phyloP scores from a whole-genome alignment of 1,284 basidiomycete species.

The Ganoderma multipileum region DNA sequence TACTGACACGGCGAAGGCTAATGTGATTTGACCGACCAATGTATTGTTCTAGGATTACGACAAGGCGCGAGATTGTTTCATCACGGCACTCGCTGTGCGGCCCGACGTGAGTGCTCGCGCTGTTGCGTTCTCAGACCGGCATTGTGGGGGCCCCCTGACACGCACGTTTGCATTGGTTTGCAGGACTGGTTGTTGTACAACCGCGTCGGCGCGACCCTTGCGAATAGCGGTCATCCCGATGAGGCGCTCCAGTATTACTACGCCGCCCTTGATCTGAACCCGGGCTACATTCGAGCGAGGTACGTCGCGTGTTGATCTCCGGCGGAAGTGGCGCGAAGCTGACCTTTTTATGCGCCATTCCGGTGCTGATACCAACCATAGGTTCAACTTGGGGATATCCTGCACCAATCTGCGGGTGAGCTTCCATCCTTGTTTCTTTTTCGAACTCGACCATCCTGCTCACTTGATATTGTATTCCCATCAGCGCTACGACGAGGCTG shows the following conservation, averaged over 20 bases:
- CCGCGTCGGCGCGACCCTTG: slow-evolving; percentile 94
- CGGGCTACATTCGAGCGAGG: slow-evolving; percentile 93
- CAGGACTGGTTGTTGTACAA: slow-evolving; percentile 98
- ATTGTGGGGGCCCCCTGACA: background rate
- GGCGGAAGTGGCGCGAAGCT: background rate
- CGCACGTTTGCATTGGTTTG: background rate
- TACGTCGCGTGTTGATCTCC: slow-evolving; percentile 38
- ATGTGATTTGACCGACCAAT: background rate
- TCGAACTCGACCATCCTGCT: background rate
- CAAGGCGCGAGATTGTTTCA: slow-evolving; percentile 95
- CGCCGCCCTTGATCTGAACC: slow-evolving; percentile 89
- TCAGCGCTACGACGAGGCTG: slow-evolving; percentile 83
- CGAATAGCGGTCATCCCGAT: slow-evolving; percentile 86
- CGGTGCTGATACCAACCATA: slow-evolving; percentile 35
- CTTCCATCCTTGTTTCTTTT: slow-evolving; percentile 20
- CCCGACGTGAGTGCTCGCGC: slow-evolving; percentile 71
- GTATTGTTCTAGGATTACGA: slow-evolving; percentile 74
- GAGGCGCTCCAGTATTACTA: slow-evolving; percentile 92
- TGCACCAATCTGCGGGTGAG: slow-evolving; percentile 85
- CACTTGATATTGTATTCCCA: slow-evolving; percentile 12
- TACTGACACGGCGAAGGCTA: background rate
- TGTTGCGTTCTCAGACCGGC: slow-evolving; percentile 4
- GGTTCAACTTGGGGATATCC: slow-evolving; percentile 92
- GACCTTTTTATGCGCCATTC: background rate
- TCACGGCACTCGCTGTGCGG: slow-evolving; percentile 84